These are phyloP conservation scores for Termitomyces sp. DNA, from an alignment of 768 basidiomycete species.

Conservation along the genomic window DNA sequence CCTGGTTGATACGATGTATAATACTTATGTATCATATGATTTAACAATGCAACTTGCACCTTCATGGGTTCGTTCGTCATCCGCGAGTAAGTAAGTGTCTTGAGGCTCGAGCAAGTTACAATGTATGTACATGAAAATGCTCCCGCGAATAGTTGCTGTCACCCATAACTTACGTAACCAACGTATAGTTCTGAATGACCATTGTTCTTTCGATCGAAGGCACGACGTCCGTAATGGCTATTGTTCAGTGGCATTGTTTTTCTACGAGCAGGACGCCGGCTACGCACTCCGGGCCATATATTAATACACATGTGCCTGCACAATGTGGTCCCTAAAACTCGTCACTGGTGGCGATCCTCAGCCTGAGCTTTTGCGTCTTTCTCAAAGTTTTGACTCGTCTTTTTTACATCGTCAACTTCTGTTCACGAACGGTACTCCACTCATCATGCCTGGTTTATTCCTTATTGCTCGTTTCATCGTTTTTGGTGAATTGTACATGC, in stretches of 20 bases:
- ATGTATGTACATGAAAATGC: too few species aligned
- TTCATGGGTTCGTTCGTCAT: too few species aligned
- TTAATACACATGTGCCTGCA: background rate
- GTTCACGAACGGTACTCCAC: background rate
- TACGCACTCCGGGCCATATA: background rate
- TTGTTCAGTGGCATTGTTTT: slow-evolving; percentile 11
- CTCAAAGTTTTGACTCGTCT: background rate
- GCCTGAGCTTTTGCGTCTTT: slow-evolving; percentile 8
- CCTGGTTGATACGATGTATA: slow-evolving; percentile 3
- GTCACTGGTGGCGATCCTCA: slow-evolving; percentile 17
- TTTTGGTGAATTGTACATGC: slow-evolving; percentile 41
- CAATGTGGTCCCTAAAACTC: slow-evolving; percentile 1
- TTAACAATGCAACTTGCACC: background rate
- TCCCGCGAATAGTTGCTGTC: too few species aligned
- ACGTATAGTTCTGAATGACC: background rate
- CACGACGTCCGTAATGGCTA: background rate
- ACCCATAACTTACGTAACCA: background rate
- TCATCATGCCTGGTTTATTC: slow-evolving; percentile 47
- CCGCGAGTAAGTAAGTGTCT: too few species aligned
- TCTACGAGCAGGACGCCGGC: background rate
- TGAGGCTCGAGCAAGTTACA: too few species aligned
- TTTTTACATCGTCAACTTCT: slow-evolving; percentile 2
- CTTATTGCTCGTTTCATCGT: slow-evolving; percentile 52
- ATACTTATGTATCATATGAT: slow-evolving; percentile 1
- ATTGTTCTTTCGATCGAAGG: background rate